phyloP scores from a whole-genome alignment of 1,284 basidiomycete species.

The Ustilago lituana region DNA sequence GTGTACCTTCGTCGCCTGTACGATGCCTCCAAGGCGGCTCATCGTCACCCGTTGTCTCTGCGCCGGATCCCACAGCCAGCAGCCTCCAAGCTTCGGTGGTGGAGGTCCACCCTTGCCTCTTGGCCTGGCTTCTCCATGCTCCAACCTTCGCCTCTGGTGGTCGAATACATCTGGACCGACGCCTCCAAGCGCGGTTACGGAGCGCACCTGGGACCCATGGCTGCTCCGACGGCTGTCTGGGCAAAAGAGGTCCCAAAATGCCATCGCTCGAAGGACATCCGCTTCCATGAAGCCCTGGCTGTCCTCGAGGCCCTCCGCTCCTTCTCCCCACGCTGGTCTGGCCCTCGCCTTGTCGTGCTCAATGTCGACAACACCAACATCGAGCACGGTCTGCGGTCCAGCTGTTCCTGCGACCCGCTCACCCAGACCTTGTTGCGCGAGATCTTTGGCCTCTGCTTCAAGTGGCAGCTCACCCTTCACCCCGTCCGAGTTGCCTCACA shows the following conservation, averaged over 20 bases:
- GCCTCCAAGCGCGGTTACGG: background rate
- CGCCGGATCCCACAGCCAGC: background rate
- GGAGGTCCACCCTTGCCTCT: background rate
- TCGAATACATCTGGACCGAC: background rate
- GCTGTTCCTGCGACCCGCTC: background rate
- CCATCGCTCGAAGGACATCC: conserved; percentile 2
- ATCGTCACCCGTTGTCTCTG: too few species aligned
- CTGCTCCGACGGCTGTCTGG: background rate
- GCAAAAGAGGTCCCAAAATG: background rate
- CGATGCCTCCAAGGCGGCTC: too few species aligned
- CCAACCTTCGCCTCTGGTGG: background rate
- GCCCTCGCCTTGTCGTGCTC: background rate
- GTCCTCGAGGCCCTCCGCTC: background rate
- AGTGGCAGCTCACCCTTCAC: background rate
- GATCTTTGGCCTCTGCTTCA: conserved; percentile 2
- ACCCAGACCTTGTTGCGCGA: background rate
- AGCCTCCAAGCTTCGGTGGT: background rate
- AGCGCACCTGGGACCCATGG: background rate
- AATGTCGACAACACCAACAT: conserved; percentile 2
- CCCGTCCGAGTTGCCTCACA: background rate
- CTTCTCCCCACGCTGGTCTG: background rate
- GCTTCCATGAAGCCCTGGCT: conserved; percentile 4
- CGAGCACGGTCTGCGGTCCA: background rate
- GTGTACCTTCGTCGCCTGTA: background rate
- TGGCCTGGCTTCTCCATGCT: background rate